Base-by-base conservation (phyloP, 306 rosid species). In the Medicago arabica region DNA sequence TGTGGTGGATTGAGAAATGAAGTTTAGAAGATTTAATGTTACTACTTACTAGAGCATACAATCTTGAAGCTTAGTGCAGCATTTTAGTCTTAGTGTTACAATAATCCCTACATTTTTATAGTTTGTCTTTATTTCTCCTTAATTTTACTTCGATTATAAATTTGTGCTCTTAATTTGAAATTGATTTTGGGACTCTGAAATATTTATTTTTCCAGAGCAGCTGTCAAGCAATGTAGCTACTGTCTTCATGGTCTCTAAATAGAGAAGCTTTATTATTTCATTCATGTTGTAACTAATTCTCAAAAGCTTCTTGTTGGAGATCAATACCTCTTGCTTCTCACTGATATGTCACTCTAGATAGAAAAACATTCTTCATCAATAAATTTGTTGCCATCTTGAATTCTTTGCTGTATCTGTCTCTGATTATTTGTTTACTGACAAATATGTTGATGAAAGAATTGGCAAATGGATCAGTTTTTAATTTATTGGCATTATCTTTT, bases 11-110 rank as follows among this genome's bases (percentile, higher is more conserved):
- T 10, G 13, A 19, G 67, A 78, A 62, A 40, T 51, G 28, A 50
- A 19, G 75, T 62, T 68, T 46, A 73, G 73, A 77, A 50, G 51
- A 47, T 67, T 69, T 51, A 31, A 38, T 64, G 67, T 55, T 44
- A 18, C 19, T 49, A 8, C 12, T 19, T 5, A 55, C 57, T 8
- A 36, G 34, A 36, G 17, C n/a, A n/a, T 68, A 55, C 58, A 39
- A 9, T 34, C 43, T 54, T 55, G 44, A 78, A 39, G 31, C 63
- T 63, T 57, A 55, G 14, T 65, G 28, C 38, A 11, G 36, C 12
- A 62, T 75, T 70, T 66, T 66, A 55, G 40, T 12, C 41, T 14
- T 61, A 16, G 66, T 63, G 6, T 28, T 54, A n/a, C 21, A 60
- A 57, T 25, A 60, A 25, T 70, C 69, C 40, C 1, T 44, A 23